Conservation (phyloP, 2,329 filamentous ascomycete genomes). For the Oidium heveae region DNA sequence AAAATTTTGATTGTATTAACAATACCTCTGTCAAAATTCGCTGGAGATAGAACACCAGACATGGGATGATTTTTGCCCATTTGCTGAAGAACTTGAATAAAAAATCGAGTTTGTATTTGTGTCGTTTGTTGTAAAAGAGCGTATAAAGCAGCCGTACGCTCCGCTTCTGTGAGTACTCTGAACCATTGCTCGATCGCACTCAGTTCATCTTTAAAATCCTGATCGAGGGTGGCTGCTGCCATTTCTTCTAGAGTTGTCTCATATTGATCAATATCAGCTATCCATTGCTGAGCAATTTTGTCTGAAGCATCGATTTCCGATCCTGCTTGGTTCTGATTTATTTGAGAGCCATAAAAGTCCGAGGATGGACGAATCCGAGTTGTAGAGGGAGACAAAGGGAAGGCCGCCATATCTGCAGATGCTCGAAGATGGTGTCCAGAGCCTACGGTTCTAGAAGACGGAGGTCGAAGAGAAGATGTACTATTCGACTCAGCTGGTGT, state of each 20-base stretch:
- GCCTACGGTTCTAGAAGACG: slow-evolving; percentile 51
- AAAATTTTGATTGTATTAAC: slow-evolving; percentile 1
- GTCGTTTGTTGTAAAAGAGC: slow-evolving; percentile 93
- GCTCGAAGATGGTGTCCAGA: slow-evolving; percentile 71
- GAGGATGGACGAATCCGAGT: slow-evolving; percentile 80
- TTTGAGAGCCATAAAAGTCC: slow-evolving; percentile 65
- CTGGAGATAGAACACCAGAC: slow-evolving; percentile 81
- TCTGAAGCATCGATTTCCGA: slow-evolving; percentile 63
- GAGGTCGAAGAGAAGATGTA: slow-evolving; percentile 59
- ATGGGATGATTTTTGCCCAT: slow-evolving; percentile 98
- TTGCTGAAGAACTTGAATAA: slow-evolving; percentile 94
- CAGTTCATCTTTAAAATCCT: slow-evolving; percentile 98
- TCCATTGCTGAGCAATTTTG: slow-evolving; percentile 92
- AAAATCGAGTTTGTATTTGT: slow-evolving; percentile 96
- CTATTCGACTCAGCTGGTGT: slow-evolving; percentile 62
- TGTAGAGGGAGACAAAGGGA: slow-evolving; percentile 40
- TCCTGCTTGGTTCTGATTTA: slow-evolving; percentile 39
- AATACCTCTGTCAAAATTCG: slow-evolving; percentile 87
- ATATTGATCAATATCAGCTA: slow-evolving; percentile 95
- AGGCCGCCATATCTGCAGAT: slow-evolving; percentile 84
- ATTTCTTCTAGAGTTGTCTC: slow-evolving; percentile 98
- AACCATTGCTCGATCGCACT: slow-evolving; percentile 99
- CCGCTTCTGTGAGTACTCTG: slow-evolving; percentile 83
- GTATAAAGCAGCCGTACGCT: slow-evolving; percentile 85
- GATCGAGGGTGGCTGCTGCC: slow-evolving; percentile 92